Evolutionary conservation across 805 yeast genomes (phyloP).

Genomic region (Scheffersomyces coipomensis): DNA sequence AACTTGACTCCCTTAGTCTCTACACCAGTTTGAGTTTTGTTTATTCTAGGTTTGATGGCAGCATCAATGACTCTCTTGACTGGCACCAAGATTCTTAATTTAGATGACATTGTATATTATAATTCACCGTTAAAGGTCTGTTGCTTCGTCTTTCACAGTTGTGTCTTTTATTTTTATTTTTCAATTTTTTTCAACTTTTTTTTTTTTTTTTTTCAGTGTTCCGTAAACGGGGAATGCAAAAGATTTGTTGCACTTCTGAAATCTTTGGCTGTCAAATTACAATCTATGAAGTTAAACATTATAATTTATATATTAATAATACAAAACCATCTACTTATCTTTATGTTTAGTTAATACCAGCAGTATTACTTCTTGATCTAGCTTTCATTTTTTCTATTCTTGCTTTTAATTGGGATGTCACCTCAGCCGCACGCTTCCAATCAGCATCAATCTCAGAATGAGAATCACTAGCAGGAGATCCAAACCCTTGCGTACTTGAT

Average conservation of each 20-base stretch:
- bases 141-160: too few species aligned
- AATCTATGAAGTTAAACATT: too few species aligned
- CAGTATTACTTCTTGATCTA: not conserved
- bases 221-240: not conserved
- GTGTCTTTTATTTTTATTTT: too few species aligned
- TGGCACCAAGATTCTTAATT: conserved; percentile 80
- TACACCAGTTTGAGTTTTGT: conserved; percentile 78
- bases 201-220: not conserved
- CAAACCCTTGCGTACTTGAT: conserved; percentile 23
- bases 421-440: conserved; percentile 90
- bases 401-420: conserved; percentile 80
- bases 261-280: too few species aligned
- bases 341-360: not conserved
- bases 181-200: too few species aligned
- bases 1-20: conserved; percentile 89
- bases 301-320: too few species aligned
- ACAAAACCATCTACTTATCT: too few species aligned
- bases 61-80: conserved; percentile 93
- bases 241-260: too few species aligned
- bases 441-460: conserved; percentile 55
- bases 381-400: conserved; percentile 89
- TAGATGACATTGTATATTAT: conserved; percentile 35
- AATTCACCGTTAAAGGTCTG: too few species aligned
- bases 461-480: not conserved
- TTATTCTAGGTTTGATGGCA: conserved; percentile 89